phyloP scores from a whole-genome alignment of 2,329 filamentous ascomycete genomes.

The Aspergillus texensis region DNA sequence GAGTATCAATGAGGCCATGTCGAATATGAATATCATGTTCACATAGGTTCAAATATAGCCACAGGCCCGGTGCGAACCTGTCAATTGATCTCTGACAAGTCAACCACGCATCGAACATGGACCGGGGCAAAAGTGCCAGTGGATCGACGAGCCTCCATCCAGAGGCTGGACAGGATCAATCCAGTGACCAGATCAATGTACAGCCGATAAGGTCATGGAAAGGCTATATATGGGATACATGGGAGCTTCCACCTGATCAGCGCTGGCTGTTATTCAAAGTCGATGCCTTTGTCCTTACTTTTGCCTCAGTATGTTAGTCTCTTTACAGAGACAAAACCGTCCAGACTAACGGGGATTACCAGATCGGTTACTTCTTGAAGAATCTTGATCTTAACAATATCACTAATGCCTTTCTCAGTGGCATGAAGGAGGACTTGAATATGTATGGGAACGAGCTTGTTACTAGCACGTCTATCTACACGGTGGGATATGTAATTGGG shows the following conservation, averaged over 20 bases:
- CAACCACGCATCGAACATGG: neutral
- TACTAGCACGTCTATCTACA: conserved; percentile 45
- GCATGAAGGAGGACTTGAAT: conserved; percentile 41
- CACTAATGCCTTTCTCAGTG: conserved; percentile 45
- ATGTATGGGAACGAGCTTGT: conserved; percentile 42
- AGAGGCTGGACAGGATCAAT: neutral
- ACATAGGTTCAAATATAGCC: neutral
- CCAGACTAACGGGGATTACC: neutral
- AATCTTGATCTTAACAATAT: conserved; percentile 47
- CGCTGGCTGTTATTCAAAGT: conserved; percentile 35
- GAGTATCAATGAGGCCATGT: conserved; percentile 5
- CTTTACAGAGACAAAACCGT: neutral
- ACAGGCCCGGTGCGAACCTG: neutral
- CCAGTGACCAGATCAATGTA: neutral
- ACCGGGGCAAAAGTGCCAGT: neutral
- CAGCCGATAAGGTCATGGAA: conserved; percentile 22
- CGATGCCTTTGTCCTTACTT: conserved; percentile 31
- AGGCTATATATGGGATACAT: conserved; percentile 28
- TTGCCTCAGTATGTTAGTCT: conserved; percentile 19
- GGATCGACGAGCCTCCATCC: neutral
- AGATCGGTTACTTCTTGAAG: conserved; percentile 33
- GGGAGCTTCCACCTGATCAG: conserved; percentile 24
- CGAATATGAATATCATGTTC: neutral
- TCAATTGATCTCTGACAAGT: no score
- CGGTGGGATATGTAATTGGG: conserved; percentile 52